Percentiles rank a stretch among this genome's conserved stretches.
Conservation (phyloP, 371 early-diverging fungal genomes). For the Mortierella sp. region DNA sequence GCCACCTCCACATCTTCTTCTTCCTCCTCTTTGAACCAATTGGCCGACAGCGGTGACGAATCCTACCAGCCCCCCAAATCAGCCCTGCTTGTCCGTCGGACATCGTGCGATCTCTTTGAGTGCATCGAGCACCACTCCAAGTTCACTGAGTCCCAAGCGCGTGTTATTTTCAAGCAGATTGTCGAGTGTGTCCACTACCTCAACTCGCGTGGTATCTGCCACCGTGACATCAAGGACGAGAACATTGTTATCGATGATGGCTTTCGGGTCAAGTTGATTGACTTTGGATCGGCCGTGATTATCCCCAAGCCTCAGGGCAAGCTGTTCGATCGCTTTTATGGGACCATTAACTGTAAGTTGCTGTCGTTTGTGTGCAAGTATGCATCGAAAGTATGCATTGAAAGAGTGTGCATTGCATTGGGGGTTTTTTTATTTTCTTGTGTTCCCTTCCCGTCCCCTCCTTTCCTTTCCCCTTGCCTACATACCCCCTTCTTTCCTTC, state of each 20-base stretch:
- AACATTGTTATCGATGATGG: slow-evolving; percentile 84
- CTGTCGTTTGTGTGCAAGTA: slow-evolving; percentile 5
- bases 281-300: slow-evolving; percentile 84
- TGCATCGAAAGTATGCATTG: neutral
- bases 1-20: slow-evolving; percentile 25
- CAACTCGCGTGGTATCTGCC: slow-evolving; percentile 68
- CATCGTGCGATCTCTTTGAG: slow-evolving; percentile 84
- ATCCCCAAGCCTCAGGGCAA: slow-evolving; percentile 65
- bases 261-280: slow-evolving; percentile 83
- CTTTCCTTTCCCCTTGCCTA: neutral
- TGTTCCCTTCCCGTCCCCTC: neutral
- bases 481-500: neutral
- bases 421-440: neutral
- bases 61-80: slow-evolving; percentile 36
- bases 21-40: slow-evolving; percentile 36
- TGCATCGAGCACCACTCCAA: slow-evolving; percentile 80
- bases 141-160: slow-evolving; percentile 73
- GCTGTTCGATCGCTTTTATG: slow-evolving; percentile 73
- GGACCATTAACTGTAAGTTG: slow-evolving; percentile 66
- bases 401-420: neutral
- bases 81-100: slow-evolving; percentile 63
- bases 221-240: slow-evolving; percentile 82
- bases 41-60: slow-evolving; percentile 20
- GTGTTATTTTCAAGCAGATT: slow-evolving; percentile 80
- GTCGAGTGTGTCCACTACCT: slow-evolving; percentile 78